Evolutionary conservation across 2,329 filamentous ascomycete species (phyloP), one percentile per base, ranked within the genome.

Genomic region (Stachybotrys elegans): DNA sequence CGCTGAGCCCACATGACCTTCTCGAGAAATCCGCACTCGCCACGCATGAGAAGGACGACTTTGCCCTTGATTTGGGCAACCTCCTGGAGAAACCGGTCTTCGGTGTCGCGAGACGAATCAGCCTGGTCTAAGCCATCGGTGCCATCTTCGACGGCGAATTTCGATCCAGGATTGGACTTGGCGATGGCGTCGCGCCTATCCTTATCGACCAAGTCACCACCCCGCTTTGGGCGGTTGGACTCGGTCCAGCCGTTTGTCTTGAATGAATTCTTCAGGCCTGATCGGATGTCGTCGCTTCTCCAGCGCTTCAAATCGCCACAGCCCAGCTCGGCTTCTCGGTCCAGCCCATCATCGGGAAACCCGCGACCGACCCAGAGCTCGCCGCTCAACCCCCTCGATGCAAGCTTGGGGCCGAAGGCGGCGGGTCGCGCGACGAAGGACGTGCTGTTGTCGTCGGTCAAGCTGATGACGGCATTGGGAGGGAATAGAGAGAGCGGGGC

Each of bases 1-100:
- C 90, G 79, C 63, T 98, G 93, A 12, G 87, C 89, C 93, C 93
- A 98, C 70, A 94, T 92, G 51, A 93, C 89, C 67, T 98, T 98
- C 61, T 97, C 92, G 48, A 96, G 68, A 62, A 98, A 98, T 5
- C 93, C 93, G 64, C 93, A 98, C 7, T 92, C 93, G 46, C 93
- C 93, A 44, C 93, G 83, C 63, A 88, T 94, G 45, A 98, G 73
- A 42, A 98, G 72, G 3, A 95, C 93, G 39, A 98, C 81, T 67
- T 95, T 97, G 52, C 93, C 93, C 23, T 84, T 77, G 51, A 98
- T 97, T 62, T 97, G 92, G 19, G 92, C 90, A 43, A 83, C 83
- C 67, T 96, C 89, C 65, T 96, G 90, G 48, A 95, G 73, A 20
- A 69, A 64, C 19, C 62, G 60, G 32, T 65, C 64, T 20, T 59